Evolutionary conservation across 2,329 filamentous ascomycete genomes (phyloP).

Genomic region (Triangularia setosa): DNA sequence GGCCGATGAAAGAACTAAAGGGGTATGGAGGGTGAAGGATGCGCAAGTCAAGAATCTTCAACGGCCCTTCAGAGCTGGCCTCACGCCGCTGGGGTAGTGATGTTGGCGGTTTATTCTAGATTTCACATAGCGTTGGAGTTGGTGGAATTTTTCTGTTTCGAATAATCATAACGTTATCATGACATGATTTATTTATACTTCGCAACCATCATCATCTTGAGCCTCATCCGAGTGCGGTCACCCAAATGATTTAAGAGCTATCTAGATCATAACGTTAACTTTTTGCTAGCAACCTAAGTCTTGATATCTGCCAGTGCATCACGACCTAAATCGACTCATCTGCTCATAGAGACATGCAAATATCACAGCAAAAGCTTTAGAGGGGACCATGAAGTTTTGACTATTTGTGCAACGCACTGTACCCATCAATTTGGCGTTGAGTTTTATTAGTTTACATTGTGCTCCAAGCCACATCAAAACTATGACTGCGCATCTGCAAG

Average conservation of each 20-base stretch:
- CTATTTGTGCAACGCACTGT: neutral
- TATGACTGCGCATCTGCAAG: too few relatives aligned
- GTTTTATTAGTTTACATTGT: too few relatives aligned
- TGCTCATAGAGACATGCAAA: too few relatives aligned
- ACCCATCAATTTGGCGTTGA: neutral
- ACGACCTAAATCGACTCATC: too few relatives aligned
- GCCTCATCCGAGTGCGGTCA: too few relatives aligned
- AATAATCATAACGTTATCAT: neutral
- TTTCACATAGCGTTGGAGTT: conserved; percentile 23
- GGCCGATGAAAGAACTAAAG: conserved; percentile 35
- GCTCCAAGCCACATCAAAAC: too few relatives aligned
- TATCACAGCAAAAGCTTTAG: neutral
- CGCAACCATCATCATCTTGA: neutral
- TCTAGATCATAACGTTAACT: too few relatives aligned
- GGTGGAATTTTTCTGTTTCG: neutral
- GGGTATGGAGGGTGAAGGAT: conserved; percentile 37
- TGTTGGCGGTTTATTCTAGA: neutral
- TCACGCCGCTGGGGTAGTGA: conserved; percentile 33
- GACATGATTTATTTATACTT: neutral
- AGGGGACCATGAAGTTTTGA: neutral
- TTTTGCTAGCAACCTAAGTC: too few relatives aligned
- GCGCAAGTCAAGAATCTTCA: conserved; percentile 23
- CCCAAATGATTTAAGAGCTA: too few relatives aligned
- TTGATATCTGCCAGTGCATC: too few relatives aligned
- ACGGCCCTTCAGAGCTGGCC: conserved; percentile 32